These are phyloP conservation scores for Aspergillus niger DNA, from an alignment of 2,329 filamentous ascomycete genomes.

Conservation along the genomic window DNA sequence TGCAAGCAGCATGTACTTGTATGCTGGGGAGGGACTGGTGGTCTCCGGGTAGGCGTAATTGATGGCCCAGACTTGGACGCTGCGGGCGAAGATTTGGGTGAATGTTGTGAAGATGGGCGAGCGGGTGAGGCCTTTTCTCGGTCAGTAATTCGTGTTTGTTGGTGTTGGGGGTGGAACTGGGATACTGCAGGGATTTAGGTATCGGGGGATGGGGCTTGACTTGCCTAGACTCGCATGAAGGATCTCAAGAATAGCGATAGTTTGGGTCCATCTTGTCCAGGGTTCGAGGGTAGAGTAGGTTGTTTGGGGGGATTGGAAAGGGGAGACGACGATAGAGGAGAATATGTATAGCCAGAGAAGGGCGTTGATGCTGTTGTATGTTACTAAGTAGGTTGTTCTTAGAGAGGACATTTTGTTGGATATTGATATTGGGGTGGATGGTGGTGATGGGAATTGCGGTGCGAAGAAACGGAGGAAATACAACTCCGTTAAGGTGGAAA, in stretches of 20 bases:
- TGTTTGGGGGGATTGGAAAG: slow-evolving; percentile 9
- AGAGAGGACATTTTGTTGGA: background rate
- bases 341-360: slow-evolving; percentile 31
- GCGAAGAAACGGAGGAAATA: background rate
- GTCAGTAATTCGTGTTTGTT: background rate
- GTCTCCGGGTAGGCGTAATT: slow-evolving; percentile 27
- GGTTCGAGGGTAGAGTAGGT: slow-evolving; percentile 29
- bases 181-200: background rate
- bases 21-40: slow-evolving; percentile 22
- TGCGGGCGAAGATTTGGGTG: slow-evolving; percentile 33
- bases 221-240: slow-evolving; percentile 30
- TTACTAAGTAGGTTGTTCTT: slow-evolving; percentile 24
- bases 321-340: slow-evolving; percentile 14
- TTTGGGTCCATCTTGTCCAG: slow-evolving; percentile 29
- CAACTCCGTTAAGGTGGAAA: background rate
- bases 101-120: slow-evolving; percentile 34
- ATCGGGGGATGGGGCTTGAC: background rate
- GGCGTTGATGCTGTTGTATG: slow-evolving; percentile 28
- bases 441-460: background rate
- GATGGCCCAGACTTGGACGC: slow-evolving; percentile 36
- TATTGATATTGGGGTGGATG: background rate
- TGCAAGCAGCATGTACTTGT: slow-evolving; percentile 29
- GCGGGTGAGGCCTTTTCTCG: slow-evolving; percentile 27
- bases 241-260: slow-evolving; percentile 28
- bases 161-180: background rate